phyloP scores from a whole-genome alignment of 1,284 basidiomycete genomes.

The Malassezia obtusa region DNA sequence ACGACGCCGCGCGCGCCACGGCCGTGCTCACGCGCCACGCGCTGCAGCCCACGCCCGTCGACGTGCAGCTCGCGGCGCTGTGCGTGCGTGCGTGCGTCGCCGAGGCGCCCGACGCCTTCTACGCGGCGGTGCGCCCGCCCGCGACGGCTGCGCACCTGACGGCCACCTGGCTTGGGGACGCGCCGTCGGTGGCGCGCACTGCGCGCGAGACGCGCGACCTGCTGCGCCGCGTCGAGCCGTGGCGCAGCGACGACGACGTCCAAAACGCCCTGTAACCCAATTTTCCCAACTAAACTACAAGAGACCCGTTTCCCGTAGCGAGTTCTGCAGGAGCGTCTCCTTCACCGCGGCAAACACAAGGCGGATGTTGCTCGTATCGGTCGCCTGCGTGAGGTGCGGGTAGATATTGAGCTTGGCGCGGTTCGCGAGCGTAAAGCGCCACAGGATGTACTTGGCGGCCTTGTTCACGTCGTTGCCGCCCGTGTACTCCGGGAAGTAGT shows the following conservation, averaged over 20 bases:
- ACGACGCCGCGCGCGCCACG: constrained; percentile 59
- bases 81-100: constrained; percentile 55
- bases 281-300: not conserved
- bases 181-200: constrained; percentile 68
- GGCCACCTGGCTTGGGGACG: constrained; percentile 60
- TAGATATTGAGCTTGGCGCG: constrained; percentile 50
- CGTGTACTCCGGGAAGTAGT: constrained; percentile 89
- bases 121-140: constrained; percentile 55
- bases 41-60: constrained; percentile 57
- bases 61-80: constrained; percentile 59
- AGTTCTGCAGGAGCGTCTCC: constrained; percentile 52
- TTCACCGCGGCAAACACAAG: constrained; percentile 93
- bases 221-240: constrained; percentile 52
- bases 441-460: constrained; percentile 92
- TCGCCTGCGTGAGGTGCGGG: constrained; percentile 54
- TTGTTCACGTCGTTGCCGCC: constrained; percentile 86
- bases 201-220: constrained; percentile 74
- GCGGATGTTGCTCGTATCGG: constrained; percentile 60
- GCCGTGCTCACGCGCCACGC: constrained; percentile 57
- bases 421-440: constrained; percentile 94
- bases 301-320: constrained; percentile 15
- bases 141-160: constrained; percentile 65
- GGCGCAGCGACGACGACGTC: constrained; percentile 32
- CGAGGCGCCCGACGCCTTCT: constrained; percentile 57
- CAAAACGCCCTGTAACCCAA: constrained; percentile 3